A percentile compares a stretch with the other conserved stretches of the same genome.
Evolutionary conservation across 2,329 filamentous ascomycete species (phyloP).

Genomic region (Podosphaera xanthii): DNA sequence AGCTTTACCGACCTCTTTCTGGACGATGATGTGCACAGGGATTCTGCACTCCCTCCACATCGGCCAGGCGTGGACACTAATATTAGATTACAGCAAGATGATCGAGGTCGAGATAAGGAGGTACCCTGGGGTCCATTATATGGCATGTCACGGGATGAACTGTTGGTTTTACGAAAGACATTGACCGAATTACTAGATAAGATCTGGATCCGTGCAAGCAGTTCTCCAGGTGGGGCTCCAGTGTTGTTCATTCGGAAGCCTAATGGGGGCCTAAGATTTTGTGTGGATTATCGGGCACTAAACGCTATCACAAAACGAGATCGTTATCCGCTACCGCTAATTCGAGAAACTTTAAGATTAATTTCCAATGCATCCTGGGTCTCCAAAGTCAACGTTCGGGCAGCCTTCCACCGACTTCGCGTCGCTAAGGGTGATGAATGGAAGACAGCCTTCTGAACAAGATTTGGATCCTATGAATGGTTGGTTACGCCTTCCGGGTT

Average conservation of each 20-base stretch:
- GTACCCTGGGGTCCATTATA: not conserved
- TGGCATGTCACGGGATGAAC: not conserved
- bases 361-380: not conserved
- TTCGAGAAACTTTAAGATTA: not conserved
- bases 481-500: too few relatives aligned
- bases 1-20: too few relatives aligned
- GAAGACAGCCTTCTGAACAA: not conserved
- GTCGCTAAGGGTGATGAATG: not conserved
- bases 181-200: not conserved
- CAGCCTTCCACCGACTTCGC: not conserved
- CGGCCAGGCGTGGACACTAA: too few relatives aligned
- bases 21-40: too few relatives aligned
- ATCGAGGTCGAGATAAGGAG: too few relatives aligned
- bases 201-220: too few relatives aligned
- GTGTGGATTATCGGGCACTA: too few relatives aligned
- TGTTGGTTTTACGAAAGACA: not conserved
- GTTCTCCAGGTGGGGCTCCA: too few relatives aligned
- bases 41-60: too few relatives aligned
- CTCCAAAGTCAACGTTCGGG: not conserved
- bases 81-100: too few relatives aligned
- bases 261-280: too few relatives aligned
- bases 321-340: not conserved
- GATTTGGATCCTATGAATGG: not conserved
- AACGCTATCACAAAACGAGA: not conserved
- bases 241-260: too few relatives aligned